Percentiles rank a stretch among this genome's conserved stretches.
These are phyloP conservation scores for Diplosphaera chodatii DNA, from an alignment of 139 green algal species.

Conservation along the genomic window DNA sequence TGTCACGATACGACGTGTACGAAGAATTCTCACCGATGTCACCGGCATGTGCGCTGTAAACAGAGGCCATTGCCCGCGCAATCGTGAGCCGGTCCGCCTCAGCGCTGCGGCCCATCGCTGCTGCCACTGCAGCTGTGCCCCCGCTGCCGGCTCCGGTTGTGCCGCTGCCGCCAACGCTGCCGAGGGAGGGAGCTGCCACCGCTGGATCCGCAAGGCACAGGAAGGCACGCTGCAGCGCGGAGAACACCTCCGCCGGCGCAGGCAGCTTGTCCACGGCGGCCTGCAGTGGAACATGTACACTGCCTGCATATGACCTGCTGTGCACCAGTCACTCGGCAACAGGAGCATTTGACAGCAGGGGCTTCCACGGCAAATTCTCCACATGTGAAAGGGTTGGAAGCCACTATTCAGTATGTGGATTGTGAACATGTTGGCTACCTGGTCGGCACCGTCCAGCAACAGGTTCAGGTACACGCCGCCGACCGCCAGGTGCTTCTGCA, in stretches of 20 bases:
- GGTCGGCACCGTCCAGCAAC: constrained; percentile 70
- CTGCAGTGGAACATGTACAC: constrained; percentile 5
- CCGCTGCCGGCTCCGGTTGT: neutral
- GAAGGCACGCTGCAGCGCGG: constrained; percentile 69
- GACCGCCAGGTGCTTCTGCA: constrained; percentile 68
- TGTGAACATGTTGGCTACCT: constrained; percentile 10
- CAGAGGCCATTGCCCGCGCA: constrained; percentile 74
- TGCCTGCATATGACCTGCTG: no score
- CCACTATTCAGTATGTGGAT: no score
- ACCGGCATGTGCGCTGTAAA: constrained; percentile 59
- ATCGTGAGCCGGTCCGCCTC: constrained; percentile 61
- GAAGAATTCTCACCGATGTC: constrained; percentile 30
- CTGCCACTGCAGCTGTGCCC: neutral
- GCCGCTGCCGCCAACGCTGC: no score
- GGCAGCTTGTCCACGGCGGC: constrained; percentile 58
- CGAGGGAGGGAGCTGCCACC: no score
- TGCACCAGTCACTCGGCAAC: neutral
- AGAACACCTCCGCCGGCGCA: constrained; percentile 72
- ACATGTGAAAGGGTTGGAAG: no score
- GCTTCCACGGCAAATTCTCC: no score
- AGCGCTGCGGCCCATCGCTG: constrained; percentile 6
- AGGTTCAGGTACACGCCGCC: constrained; percentile 80
- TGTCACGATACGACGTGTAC: no score
- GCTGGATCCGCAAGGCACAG: constrained; percentile 54
- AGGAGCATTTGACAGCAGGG: no score